Evolutionary conservation across 1,284 basidiomycete genomes (phyloP).

Genomic region (Cryptococcus sp.): DNA sequence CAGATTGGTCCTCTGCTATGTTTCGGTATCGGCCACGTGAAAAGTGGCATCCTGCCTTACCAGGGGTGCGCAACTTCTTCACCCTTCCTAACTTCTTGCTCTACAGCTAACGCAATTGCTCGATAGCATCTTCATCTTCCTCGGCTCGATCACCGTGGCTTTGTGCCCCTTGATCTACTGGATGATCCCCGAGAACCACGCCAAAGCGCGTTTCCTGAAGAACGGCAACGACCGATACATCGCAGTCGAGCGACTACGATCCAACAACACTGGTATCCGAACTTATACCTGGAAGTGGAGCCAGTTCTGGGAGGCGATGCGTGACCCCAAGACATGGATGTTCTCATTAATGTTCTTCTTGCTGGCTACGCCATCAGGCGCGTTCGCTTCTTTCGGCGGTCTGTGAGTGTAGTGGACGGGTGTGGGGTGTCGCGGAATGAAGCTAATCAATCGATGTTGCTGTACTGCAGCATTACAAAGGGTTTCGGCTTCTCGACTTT

Average conservation of each 20-base stretch:
- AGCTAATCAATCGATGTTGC: no score
- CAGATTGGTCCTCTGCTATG: slow-evolving; percentile 17
- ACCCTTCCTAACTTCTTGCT: no score
- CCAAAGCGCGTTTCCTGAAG: slow-evolving; percentile 19
- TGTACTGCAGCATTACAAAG: slow-evolving; percentile 20
- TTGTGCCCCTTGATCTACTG: slow-evolving; percentile 18
- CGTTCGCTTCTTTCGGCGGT: slow-evolving; percentile 32
- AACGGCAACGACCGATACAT: slow-evolving; percentile 24
- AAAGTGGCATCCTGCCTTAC: slow-evolving; percentile 21
- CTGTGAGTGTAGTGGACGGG: slow-evolving; percentile 1
- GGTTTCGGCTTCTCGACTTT: slow-evolving; percentile 33
- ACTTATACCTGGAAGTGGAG: slow-evolving; percentile 26
- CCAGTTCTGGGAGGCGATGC: slow-evolving; percentile 11
- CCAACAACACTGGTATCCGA: slow-evolving; percentile 32
- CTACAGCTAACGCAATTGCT: no score
- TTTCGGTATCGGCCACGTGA: slow-evolving; percentile 19
- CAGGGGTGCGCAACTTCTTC: slow-evolving; percentile 2
- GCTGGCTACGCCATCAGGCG: slow-evolving; percentile 25
- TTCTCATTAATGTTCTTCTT: slow-evolving; percentile 21
- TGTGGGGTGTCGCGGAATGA: no score
- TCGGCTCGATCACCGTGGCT: slow-evolving; percentile 23
- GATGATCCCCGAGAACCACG: slow-evolving; percentile 24
- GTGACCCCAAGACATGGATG: slow-evolving; percentile 28
- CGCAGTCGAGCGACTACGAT: slow-evolving; percentile 22
- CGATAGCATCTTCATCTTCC: slow-evolving; percentile 22